Evolutionary conservation across 192 early-diverging fungal genomes (phyloP).

Genomic region (Backusella australiensis): DNA sequence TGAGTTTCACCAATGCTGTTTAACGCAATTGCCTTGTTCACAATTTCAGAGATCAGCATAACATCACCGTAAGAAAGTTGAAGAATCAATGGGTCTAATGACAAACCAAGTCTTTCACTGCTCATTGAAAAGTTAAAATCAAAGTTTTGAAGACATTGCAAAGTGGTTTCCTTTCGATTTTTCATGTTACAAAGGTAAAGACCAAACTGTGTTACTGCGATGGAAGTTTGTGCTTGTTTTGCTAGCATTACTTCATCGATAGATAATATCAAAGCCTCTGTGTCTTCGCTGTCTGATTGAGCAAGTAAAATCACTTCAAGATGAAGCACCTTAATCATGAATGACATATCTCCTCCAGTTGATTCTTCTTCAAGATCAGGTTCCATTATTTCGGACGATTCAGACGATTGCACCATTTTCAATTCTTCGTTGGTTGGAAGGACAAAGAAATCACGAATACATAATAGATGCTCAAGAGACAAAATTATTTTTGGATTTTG

Average conservation of each 20-base stretch:
- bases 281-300: constrained; percentile 59
- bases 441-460: constrained; percentile 63
- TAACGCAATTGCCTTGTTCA: constrained; percentile 50
- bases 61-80: constrained; percentile 73
- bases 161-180: constrained; percentile 68
- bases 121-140: constrained; percentile 77
- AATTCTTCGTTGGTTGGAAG: constrained; percentile 37
- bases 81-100: constrained; percentile 66
- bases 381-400: not conserved
- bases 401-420: constrained; percentile 12
- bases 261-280: constrained; percentile 87
- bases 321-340: constrained; percentile 75
- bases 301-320: constrained; percentile 88
- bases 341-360: constrained; percentile 48
- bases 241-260: constrained; percentile 76
- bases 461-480: constrained; percentile 71
- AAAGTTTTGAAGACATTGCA: constrained; percentile 90
- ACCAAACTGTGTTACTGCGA: constrained; percentile 78
- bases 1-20: constrained; percentile 12
- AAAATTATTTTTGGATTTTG: constrained; percentile 68
- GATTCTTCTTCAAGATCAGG: not conserved
- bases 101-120: constrained; percentile 35
- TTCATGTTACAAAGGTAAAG: constrained; percentile 92
- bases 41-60: constrained; percentile 63
- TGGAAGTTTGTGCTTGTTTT: constrained; percentile 71